These are phyloP conservation scores for Suhomyces xylopsoci DNA, from an alignment of 805 yeast genomes.

Conservation along the genomic window DNA sequence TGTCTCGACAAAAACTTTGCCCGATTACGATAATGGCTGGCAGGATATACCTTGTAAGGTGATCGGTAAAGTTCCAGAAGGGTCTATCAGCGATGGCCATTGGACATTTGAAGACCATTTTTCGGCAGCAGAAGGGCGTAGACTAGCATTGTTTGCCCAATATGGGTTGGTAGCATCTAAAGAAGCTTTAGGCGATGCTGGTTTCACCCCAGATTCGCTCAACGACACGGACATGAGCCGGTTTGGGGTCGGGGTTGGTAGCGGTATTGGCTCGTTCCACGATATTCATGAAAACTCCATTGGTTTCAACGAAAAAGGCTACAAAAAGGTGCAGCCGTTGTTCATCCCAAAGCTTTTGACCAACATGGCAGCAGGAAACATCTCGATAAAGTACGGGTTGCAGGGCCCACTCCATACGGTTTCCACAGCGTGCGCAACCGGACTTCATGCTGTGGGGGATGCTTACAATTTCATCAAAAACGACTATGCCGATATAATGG, in stretches of 20 bases:
- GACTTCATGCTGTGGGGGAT: constrained; percentile 90
- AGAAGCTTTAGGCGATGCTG: constrained; percentile 74
- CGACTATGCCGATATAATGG: constrained; percentile 80
- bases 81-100: constrained; percentile 38
- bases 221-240: constrained; percentile 18
- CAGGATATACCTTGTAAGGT: constrained; percentile 63
- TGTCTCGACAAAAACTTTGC: constrained; percentile 46
- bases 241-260: constrained; percentile 83
- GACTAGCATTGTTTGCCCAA: constrained; percentile 72
- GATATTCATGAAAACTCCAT: constrained; percentile 66
- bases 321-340: constrained; percentile 75
- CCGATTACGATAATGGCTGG: constrained; percentile 44
- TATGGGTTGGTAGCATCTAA: constrained; percentile 73
- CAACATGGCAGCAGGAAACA: constrained; percentile 93
- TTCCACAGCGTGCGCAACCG: constrained; percentile 97
- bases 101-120: constrained; percentile 56
- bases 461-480: constrained; percentile 76
- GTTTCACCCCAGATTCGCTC: constrained; percentile 12
- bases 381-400: constrained; percentile 73
- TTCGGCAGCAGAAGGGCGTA: constrained; percentile 47
- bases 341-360: constrained; percentile 80
- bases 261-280: constrained; percentile 86
- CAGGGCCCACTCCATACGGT: constrained; percentile 86
- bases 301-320: constrained; percentile 49
- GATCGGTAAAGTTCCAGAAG: constrained; percentile 70